phyloP scores from a whole-genome alignment of 1,139 yeast species.

The Yamadazyma pseudoaaseri region DNA sequence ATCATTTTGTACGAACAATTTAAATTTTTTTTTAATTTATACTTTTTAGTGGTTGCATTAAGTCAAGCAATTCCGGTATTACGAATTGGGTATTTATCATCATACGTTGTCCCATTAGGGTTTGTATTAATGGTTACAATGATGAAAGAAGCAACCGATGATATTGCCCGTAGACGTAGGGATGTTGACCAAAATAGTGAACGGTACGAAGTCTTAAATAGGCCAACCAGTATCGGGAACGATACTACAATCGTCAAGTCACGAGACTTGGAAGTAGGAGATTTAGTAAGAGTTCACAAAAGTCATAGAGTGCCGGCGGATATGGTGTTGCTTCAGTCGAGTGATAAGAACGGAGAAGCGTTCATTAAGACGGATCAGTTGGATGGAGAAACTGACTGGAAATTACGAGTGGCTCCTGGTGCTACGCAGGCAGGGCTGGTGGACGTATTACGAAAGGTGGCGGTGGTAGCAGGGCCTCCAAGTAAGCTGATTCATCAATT shows the following conservation, averaged over 20 bases:
- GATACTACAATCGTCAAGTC: slow-evolving; percentile 50
- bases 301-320: slow-evolving; percentile 93
- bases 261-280: slow-evolving; percentile 78
- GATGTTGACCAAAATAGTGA: slow-evolving; percentile 90
- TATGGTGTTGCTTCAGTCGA: slow-evolving; percentile 77
- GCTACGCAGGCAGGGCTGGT: slow-evolving; percentile 59
- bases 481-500: slow-evolving; percentile 80
- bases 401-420: slow-evolving; percentile 73
- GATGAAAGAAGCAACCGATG: slow-evolving; percentile 95
- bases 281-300: slow-evolving; percentile 76
- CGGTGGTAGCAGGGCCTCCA: slow-evolving; percentile 72
- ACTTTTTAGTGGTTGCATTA: slow-evolving; percentile 87
- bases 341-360: slow-evolving; percentile 81
- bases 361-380: slow-evolving; percentile 96
- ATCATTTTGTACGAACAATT: slow-evolving; percentile 90
- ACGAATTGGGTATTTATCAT: slow-evolving; percentile 88
- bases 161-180: slow-evolving; percentile 82
- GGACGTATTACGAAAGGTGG: slow-evolving; percentile 31
- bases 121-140: slow-evolving; percentile 91
- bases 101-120: slow-evolving; percentile 90
- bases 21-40: slow-evolving; percentile 92
- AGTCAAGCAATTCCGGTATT: slow-evolving; percentile 92
- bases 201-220: slow-evolving; percentile 65
- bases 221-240: slow-evolving; percentile 20
- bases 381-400: slow-evolving; percentile 99